Conservation (phyloP, 805 yeast genomes). For the Starmerella powellii region DNA sequence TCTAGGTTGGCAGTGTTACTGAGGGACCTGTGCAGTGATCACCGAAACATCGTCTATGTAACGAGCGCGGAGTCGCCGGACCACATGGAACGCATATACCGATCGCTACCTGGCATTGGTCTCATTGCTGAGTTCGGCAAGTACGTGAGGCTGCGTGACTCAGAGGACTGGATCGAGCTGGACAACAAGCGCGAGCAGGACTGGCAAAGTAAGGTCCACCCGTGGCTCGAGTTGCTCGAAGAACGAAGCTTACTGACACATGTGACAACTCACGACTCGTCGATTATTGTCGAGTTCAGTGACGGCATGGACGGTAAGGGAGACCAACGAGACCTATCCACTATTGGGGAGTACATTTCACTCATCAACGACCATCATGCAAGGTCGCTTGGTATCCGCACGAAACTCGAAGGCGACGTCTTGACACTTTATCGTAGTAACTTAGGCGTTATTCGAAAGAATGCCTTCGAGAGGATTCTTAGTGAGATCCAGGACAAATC, state of each 20-base stretch:
- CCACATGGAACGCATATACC: conserved; percentile 56
- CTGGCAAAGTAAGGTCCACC: conserved; percentile 50
- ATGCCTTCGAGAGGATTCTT: conserved; percentile 15
- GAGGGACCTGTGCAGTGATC: conserved; percentile 45
- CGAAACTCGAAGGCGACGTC: conserved; percentile 55
- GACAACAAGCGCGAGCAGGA: conserved; percentile 17
- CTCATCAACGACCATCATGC: conserved; percentile 68
- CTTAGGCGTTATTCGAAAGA: conserved; percentile 37
- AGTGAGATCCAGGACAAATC: conserved; percentile 10
- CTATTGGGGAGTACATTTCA: conserved; percentile 74
- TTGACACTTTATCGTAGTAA: conserved; percentile 56
- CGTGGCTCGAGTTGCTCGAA: conserved; percentile 45
- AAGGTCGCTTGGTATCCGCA: conserved; percentile 48
- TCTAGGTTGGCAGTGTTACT: conserved; percentile 36
- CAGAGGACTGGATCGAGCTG: conserved; percentile 37
- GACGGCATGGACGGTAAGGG: conserved; percentile 32
- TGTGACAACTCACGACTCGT: conserved; percentile 61
- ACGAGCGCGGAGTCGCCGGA: conserved; percentile 52
- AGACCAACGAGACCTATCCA: conserved; percentile 47
- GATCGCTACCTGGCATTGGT: conserved; percentile 59
- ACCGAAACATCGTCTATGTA: conserved; percentile 56
- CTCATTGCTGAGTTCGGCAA: conserved; percentile 88
- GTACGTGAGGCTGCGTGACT: conserved; percentile 37
- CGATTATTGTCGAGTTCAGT: conserved; percentile 60
- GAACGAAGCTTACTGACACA: conserved; percentile 75